Evolutionary conservation across 2,329 filamentous ascomycete species (phyloP), one percentile per base, ranked within the genome.

Genomic region (Trichoderma polysporum): DNA sequence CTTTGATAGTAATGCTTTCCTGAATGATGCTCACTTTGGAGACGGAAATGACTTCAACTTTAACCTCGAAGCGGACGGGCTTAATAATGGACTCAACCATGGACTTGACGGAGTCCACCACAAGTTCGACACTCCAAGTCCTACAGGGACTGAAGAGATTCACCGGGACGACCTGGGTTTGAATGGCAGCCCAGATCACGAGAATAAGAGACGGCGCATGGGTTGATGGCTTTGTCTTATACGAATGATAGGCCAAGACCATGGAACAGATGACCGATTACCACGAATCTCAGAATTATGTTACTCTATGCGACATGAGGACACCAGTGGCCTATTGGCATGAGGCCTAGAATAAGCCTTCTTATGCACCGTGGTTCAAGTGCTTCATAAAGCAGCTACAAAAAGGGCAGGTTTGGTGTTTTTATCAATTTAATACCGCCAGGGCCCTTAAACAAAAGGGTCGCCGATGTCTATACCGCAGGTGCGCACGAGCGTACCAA

Each of bases 11-110:
- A 81, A 80, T 64, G 79, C 77, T 0, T 77, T 81, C 50, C 68
- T 79, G 17, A 74, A 78, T 29, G 76, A 79, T 12, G 74, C 73
- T 2, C 76, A 78, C 57, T 84, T 83, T 67, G 73, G 77, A 12
- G 81, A 82, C 54, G 80, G 80, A 9, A 77, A 79, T 33, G 83
- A 86, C 69, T 84, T 87, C 66, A 83, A 83, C 71, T 86, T 86
- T 69, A 80, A 78, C 39, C 77, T 86, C 6, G 82, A 84, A 64
- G 72, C 76, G 3, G 76, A 76, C 56, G 69, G 72, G 63, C 65
- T 56, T 19, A 10, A 25, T n/a, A 37, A 69, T 29, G 63, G 35
- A 17, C 41, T 52, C 6, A 41, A 58, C 39, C 33, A 45, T 9
- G 45, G 22, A 1, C 22, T 61, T 8, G 41, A 66, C 58, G 39